Percentiles rank a stretch among this genome's conserved stretches.
Conservation (phyloP, 2,329 filamentous ascomycete species). For the Microdochium nivale region DNA sequence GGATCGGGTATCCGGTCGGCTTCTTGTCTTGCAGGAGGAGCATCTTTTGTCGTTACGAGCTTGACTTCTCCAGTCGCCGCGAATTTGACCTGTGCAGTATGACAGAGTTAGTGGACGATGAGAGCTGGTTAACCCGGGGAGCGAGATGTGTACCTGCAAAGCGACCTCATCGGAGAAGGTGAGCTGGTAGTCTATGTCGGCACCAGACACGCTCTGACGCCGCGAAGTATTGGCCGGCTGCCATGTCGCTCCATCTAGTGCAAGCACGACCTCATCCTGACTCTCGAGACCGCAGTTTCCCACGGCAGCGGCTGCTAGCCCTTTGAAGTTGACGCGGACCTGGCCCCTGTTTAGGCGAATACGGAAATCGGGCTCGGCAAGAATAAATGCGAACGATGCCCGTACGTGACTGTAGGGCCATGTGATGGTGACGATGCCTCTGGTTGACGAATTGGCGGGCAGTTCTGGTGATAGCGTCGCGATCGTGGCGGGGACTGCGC, state of each 20-base stretch:
- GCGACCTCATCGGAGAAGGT: constrained; percentile 38
- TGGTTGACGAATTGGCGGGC: constrained; percentile 37
- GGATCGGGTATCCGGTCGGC: neutral
- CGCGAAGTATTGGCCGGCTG: constrained; percentile 39
- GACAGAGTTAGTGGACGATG: neutral
- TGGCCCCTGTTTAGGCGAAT: constrained; percentile 71
- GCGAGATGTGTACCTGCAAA: constrained; percentile 28
- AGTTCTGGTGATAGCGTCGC: constrained; percentile 44
- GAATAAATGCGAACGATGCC: constrained; percentile 64
- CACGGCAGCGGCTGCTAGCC: constrained; percentile 60
- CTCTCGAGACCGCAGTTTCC: constrained; percentile 62
- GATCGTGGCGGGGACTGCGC: constrained; percentile 31
- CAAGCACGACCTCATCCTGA: constrained; percentile 65
- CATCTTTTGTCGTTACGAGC: constrained; percentile 40
- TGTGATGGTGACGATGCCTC: constrained; percentile 71
- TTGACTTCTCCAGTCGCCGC: constrained; percentile 38
- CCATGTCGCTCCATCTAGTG: constrained; percentile 62
- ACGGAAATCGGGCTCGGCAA: constrained; percentile 79
- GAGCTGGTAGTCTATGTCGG: neutral
- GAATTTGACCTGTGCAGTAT: constrained; percentile 27
- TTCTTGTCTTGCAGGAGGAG: neutral
- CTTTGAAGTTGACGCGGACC: constrained; percentile 68
- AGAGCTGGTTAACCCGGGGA: neutral
- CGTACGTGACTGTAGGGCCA: constrained; percentile 86
- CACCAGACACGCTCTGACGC: constrained; percentile 22